Base-by-base conservation (phyloP, 331 rosid species). In the Telfairia occidentalis region DNA sequence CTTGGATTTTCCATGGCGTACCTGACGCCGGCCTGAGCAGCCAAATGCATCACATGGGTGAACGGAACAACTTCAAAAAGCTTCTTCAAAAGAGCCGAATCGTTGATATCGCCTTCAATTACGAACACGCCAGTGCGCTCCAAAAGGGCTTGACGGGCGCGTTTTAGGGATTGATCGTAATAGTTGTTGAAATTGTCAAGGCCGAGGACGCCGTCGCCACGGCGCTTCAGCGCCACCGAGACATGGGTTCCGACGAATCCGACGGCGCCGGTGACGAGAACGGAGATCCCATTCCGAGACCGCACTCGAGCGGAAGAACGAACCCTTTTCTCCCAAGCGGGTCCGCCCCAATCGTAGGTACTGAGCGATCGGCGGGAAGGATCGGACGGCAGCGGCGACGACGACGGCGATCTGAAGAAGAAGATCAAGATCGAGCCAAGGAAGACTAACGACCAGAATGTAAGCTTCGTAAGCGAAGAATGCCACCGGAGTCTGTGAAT, bases 161-260 rank as follows among this genome's bases (percentile, higher is more conserved):
- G 79, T 76, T 76, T 76, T 9, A 76, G 30, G 35, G 73, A 18
- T 32, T 54, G 79, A 30, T 76, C 79, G 73, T 76, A 76, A 61
- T 76, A 76, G 45, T n/a, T 38, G 16, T 76, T 76, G 79, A 76
- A 76, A 61, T 76, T 76, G 9, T 76, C 79, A 1, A 76, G 46
- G 5, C 79, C 79, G 9, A 76, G 59, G 1, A 76, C 79, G 72
- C 79, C 79, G 9, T 76, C 79, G 45, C 79, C 79, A 1, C 79
- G 46, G 7, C 79, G 79, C 49, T 76, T 76, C 45, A 76, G 79
- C 21, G 79, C 79, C 43, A 61, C 57, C 9, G 79, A 76, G 49
- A 76, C 79, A 21, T 76, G 79, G 13, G 79, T 61, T 18, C 79
- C 79, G 15, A 76, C 79, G 79, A 76, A 76, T 42, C 79, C 79